Conservation (phyloP, 257 asterid species). For the Solanum neorickii region DNA sequence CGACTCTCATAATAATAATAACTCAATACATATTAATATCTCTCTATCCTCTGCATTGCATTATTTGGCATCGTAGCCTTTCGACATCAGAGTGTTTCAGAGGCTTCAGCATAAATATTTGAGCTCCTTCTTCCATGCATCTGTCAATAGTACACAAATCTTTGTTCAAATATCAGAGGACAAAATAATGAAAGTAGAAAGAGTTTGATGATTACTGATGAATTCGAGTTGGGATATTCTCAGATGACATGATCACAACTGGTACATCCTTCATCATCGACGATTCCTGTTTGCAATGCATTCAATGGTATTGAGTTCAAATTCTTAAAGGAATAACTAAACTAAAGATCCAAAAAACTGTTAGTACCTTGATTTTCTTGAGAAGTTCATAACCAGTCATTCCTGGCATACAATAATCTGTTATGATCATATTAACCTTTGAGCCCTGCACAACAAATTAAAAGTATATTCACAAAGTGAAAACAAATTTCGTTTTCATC, state of each 20-base stretch:
- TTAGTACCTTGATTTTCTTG: conserved; percentile 46
- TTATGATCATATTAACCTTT: conserved; percentile 51
- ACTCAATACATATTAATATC: neutral
- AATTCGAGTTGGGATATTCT: conserved; percentile 48
- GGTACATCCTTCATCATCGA: conserved; percentile 46
- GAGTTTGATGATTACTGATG: conserved; percentile 21
- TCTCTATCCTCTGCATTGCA: conserved; percentile 12
- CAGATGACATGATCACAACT: conserved; percentile 52
- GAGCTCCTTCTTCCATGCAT: conserved; percentile 54
- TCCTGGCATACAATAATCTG: conserved; percentile 64
- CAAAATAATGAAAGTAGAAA: neutral
- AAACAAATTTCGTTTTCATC: neutral
- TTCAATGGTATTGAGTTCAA: neutral
- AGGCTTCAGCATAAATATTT: conserved; percentile 59
- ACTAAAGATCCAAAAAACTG: neutral
- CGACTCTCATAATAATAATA: neutral
- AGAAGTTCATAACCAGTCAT: conserved; percentile 61
- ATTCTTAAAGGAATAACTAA: neutral
- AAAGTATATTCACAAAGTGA: neutral
- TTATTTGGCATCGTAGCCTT: conserved; percentile 31
- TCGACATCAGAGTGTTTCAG: conserved; percentile 43
- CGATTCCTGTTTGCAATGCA: conserved; percentile 33
- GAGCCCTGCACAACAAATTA: conserved; percentile 13
- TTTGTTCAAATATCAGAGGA: neutral
- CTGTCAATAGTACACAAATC: conserved; percentile 4